Conservation (phyloP, 495 filamentous ascomycete species). For the Annulohypoxylon moriforme region DNA sequence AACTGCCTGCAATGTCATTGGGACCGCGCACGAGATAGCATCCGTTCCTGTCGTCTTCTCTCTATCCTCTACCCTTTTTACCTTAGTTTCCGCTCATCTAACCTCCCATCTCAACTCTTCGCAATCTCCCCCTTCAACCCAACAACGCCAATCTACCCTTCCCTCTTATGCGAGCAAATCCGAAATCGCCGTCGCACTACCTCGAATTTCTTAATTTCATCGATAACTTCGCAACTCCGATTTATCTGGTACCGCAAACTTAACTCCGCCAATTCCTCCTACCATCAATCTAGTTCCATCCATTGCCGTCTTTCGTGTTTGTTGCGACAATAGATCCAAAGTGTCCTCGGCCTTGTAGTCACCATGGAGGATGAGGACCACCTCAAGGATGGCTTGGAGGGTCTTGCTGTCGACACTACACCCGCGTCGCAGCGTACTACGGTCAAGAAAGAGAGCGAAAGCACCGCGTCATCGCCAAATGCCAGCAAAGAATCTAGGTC, state of each 20-base stretch:
- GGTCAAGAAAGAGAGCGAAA: conserved; percentile 54
- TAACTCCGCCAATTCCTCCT: conserved; percentile 20
- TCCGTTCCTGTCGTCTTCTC: conserved; percentile 9
- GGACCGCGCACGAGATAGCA: conserved; percentile 42
- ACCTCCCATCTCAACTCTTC: background rate
- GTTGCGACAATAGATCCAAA: conserved; percentile 16
- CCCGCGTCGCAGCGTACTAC: conserved; percentile 44
- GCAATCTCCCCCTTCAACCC: conserved; percentile 10
- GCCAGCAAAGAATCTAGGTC: conserved; percentile 54
- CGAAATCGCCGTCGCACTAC: conserved; percentile 30
- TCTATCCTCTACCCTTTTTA: conserved; percentile 8
- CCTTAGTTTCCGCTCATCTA: conserved; percentile 11
- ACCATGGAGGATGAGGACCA: conserved; percentile 58
- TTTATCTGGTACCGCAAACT: conserved; percentile 16
- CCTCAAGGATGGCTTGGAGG: conserved; percentile 49
- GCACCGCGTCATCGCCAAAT: conserved; percentile 52
- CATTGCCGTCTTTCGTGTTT: background rate
- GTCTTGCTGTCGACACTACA: conserved; percentile 48
- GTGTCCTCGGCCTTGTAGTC: conserved; percentile 14
- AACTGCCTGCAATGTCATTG: conserved; percentile 45
- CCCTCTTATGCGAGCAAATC: conserved; percentile 30
- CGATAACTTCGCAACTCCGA: conserved; percentile 10
- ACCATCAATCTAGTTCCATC: conserved; percentile 11
- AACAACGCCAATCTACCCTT: conserved; percentile 6
- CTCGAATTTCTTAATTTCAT: conserved; percentile 1